Percentiles rank a stretch among this genome's conserved stretches.
These are phyloP conservation scores for Canna indica DNA, from an alignment of 176 grass and related monocot species.

Conservation along the genomic window DNA sequence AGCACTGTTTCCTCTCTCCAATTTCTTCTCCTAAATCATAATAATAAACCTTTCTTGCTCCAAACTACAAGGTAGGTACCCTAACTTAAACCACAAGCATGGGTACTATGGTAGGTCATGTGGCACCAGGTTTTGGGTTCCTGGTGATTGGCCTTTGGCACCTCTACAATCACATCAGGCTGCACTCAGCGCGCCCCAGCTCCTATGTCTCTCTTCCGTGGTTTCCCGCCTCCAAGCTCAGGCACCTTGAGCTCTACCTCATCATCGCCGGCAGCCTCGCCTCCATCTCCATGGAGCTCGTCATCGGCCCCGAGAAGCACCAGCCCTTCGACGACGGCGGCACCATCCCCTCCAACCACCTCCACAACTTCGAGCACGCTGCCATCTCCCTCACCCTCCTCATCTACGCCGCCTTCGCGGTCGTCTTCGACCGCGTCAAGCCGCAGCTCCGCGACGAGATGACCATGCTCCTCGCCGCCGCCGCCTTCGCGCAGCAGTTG, in stretches of 20 bases:
- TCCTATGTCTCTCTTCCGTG: constrained; percentile 49
- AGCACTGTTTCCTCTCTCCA: no score
- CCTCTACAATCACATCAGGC: constrained; percentile 44
- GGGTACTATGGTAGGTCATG: constrained; percentile 34
- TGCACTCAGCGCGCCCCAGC: constrained; percentile 36
- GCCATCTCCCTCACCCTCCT: constrained; percentile 41
- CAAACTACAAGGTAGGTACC: no score
- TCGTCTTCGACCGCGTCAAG: not conserved
- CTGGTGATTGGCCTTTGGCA: constrained; percentile 58
- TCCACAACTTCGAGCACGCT: constrained; percentile 74
- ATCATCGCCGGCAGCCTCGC: constrained; percentile 40
- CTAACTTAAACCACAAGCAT: no score
- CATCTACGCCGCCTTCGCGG: constrained; percentile 36
- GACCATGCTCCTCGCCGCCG: constrained; percentile 6
- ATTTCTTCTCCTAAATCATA: no score
- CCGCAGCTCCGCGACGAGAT: not conserved
- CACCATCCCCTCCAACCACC: constrained; percentile 42
- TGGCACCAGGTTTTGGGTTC: constrained; percentile 51
- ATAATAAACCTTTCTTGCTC: no score
- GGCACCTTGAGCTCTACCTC: constrained; percentile 49
- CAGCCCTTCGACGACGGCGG: constrained; percentile 22
- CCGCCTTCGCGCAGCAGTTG: constrained; percentile 10
- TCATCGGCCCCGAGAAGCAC: constrained; percentile 25
- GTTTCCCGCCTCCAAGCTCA: constrained; percentile 35
- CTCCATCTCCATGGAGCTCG: constrained; percentile 46